Base-by-base conservation (phyloP, 2,329 filamentous ascomycete species). In the Lasiodiplodia sp. region DNA sequence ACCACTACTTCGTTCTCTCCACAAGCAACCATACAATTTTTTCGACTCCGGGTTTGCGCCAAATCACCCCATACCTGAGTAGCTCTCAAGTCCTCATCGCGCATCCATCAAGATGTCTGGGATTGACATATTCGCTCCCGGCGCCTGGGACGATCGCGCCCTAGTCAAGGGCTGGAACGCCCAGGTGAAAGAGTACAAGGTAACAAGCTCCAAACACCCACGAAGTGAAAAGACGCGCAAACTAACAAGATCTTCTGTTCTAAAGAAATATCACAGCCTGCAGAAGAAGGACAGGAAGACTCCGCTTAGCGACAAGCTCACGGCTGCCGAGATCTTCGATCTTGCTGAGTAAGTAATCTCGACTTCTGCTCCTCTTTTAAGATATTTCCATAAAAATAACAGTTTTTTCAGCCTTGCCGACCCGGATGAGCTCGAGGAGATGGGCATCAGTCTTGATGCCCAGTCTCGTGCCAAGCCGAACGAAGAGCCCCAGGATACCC, bases 251-350 rank as follows among this genome's bases (percentile, higher is more conserved):
- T 47, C 21, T 57, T 21, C 10, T n/a, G 14, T n/a, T 23, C 21
- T 38, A 1, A 55, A 80, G 78, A 78, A 78, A 67, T 80, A 79
- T 64, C 78, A 80, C 63, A 78, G 77, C 69, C 79, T 80, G 69
- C 71, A 65, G 74, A 77, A 47, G 78, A 80, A 66, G 70, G 79
- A 47, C 71, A 72, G 67, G 72, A 76, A 66, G 49, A 25, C 34
- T 2, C 23, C 11, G 2, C 23, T 62, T 18, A n/a, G 16, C 18
- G 6, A 23, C 7, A 31, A 18, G 16, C 63, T 66, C n/a, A 47
- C 63, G 18, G 21, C 23, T 3, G n/a, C 55, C 34, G 49, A 66
- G 37, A 55, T 64, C 60, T 37, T 38, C 11, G 47, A 38, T 51
- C 44, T 64, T 2, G 18, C 21, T 12, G 44, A 38, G 60, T 64